A percentile compares a stretch with the other conserved stretches of the same genome.
Evolutionary conservation across 768 basidiomycete species (phyloP).

Genomic region (Aureoboletus auriporus): DNA sequence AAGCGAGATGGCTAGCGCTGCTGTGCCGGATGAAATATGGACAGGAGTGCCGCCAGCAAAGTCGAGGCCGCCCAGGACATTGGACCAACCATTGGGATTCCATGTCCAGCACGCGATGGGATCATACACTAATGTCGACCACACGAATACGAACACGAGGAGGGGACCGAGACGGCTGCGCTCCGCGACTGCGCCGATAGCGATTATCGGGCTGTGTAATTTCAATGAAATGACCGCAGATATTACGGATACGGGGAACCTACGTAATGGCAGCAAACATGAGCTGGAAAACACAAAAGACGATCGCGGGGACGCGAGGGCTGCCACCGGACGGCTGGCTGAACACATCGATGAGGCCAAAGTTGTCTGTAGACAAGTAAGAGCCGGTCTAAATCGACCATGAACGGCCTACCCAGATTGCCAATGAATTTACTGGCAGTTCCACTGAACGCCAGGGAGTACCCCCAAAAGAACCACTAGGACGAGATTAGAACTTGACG

Average conservation of each 20-base stretch:
- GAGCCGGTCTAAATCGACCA: not conserved
- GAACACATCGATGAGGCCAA: constrained; percentile 77
- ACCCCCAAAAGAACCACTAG: constrained; percentile 98
- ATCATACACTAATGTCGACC: constrained; percentile 88
- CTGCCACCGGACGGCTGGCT: constrained; percentile 72
- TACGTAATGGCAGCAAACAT: constrained; percentile 91
- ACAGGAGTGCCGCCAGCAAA: constrained; percentile 97
- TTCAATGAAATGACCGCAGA: not conserved
- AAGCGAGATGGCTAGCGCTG: constrained; percentile 85
- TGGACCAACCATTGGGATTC: constrained; percentile 78
- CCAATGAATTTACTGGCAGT: constrained; percentile 76
- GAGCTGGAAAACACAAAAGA: constrained; percentile 82
- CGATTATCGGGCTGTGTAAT: constrained; percentile 66
- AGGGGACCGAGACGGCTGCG: constrained; percentile 81
- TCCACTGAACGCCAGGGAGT: constrained; percentile 86
- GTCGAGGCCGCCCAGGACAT: constrained; percentile 76
- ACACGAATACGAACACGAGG: constrained; percentile 86
- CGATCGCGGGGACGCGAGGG: constrained; percentile 63
- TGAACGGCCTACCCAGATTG: constrained; percentile 58
- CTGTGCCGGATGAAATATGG: constrained; percentile 91
- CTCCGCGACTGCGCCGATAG: constrained; percentile 90
- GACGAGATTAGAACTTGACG: constrained; percentile 3
- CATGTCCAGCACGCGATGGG: constrained; percentile 97
- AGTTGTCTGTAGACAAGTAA: constrained; percentile 56
- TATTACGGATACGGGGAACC: constrained; percentile 17